Percentiles rank a stretch among this genome's conserved stretches.
These are phyloP conservation scores for Stachybotrys echinatus DNA, from an alignment of 2,329 filamentous ascomycete genomes.

Conservation along the genomic window DNA sequence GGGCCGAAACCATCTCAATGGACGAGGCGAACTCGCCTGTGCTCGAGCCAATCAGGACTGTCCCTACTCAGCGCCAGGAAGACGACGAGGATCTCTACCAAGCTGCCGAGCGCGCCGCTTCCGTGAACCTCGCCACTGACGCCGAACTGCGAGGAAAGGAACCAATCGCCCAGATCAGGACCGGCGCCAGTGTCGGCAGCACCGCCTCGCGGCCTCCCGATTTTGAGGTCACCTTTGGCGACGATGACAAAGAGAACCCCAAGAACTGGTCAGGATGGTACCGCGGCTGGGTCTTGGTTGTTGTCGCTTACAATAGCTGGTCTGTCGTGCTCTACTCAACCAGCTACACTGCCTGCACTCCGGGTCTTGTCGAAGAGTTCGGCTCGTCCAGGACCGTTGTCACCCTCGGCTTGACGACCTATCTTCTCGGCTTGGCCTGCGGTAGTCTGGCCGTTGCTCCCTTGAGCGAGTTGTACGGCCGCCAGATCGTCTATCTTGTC, in stretches of 20 bases:
- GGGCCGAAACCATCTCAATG: not conserved
- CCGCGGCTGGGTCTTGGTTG: constrained; percentile 37
- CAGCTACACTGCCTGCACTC: constrained; percentile 68
- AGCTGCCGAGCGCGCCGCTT: constrained; percentile 32
- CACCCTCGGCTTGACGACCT: constrained; percentile 73
- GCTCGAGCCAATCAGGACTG: constrained; percentile 17
- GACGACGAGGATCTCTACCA: constrained; percentile 23
- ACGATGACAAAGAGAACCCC: constrained; percentile 56
- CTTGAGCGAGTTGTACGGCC: constrained; percentile 64
- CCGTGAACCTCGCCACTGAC: constrained; percentile 30
- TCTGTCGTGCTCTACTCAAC: constrained; percentile 68
- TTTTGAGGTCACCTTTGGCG: constrained; percentile 70
- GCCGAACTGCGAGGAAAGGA: constrained; percentile 34
- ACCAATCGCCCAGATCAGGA: constrained; percentile 38
- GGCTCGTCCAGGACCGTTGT: constrained; percentile 52
- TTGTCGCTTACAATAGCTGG: constrained; percentile 41
- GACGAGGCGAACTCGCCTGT: constrained; percentile 10
- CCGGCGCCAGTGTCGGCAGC: constrained; percentile 36
- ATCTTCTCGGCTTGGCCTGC: constrained; percentile 67
- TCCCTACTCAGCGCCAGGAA: constrained; percentile 8
- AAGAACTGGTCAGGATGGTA: constrained; percentile 59
- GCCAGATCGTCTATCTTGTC: constrained; percentile 62
- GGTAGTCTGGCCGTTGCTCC: constrained; percentile 72
- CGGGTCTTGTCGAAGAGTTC: constrained; percentile 65
- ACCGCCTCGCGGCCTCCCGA: constrained; percentile 43